Percentiles rank a stretch among this genome's conserved stretches.
phyloP scores from a whole-genome alignment of 2,329 filamentous ascomycete genomes.

The Arthrocladium fulminans region DNA sequence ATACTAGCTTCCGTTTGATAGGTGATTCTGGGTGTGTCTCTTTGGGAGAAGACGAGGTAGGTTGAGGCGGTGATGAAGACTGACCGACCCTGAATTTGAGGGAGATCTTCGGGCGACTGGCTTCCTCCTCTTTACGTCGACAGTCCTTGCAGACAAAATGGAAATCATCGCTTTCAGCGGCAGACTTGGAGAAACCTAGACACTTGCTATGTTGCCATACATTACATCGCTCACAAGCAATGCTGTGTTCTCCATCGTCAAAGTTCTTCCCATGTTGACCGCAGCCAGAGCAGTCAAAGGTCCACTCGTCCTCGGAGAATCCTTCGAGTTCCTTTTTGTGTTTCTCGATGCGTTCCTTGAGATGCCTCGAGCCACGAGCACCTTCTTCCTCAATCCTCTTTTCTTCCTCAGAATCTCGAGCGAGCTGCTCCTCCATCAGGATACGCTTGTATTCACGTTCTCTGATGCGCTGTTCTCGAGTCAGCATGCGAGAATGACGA shows the following conservation, averaged over 20 bases:
- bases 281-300: conserved; percentile 85
- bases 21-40: not conserved
- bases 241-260: conserved; percentile 87
- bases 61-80: conserved; percentile 20
- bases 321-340: conserved; percentile 67
- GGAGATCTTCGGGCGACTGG: conserved; percentile 52
- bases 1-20: conserved; percentile 8
- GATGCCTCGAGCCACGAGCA: conserved; percentile 62
- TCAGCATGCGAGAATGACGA: conserved; percentile 69
- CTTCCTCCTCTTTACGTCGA: conserved; percentile 56
- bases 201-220: conserved; percentile 97
- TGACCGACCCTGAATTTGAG: conserved; percentile 50
- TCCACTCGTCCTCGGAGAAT: conserved; percentile 75
- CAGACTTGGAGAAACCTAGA: conserved; percentile 65
- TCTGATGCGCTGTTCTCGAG: conserved; percentile 73
- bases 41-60: not conserved
- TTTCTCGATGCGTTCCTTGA: conserved; percentile 74
- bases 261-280: conserved; percentile 78
- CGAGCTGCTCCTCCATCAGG: conserved; percentile 75
- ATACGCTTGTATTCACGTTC: conserved; percentile 77
- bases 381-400: conserved; percentile 49
- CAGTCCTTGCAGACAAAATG: conserved; percentile 78
- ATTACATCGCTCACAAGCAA: conserved; percentile 87
- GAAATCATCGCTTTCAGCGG: conserved; percentile 78
- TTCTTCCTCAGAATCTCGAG: conserved; percentile 67